Conservation (phyloP, 768 basidiomycete genomes). For the Vishniacozyma victoriae region DNA sequence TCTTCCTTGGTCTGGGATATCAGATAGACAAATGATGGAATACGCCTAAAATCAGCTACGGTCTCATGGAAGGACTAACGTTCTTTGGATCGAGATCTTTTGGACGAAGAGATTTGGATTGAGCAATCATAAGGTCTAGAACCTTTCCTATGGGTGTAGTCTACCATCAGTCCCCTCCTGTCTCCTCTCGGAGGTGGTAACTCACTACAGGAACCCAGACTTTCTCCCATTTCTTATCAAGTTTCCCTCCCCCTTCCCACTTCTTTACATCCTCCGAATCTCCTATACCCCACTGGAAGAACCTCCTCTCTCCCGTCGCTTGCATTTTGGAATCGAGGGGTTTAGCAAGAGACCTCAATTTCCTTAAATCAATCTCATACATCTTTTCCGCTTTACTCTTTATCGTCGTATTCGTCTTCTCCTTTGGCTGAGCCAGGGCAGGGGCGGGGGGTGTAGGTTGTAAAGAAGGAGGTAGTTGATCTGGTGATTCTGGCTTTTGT, state of each 20-base stretch:
- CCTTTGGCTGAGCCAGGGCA: no score
- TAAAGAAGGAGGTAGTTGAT: slow-evolving; percentile 3
- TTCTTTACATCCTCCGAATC: background rate
- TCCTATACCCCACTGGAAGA: slow-evolving; percentile 29
- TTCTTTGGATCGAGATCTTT: slow-evolving; percentile 10
- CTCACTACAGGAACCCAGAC: slow-evolving; percentile 25
- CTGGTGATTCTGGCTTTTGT: background rate
- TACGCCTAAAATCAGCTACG: no score
- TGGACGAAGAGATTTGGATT: slow-evolving; percentile 7
- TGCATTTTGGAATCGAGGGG: slow-evolving; percentile 8
- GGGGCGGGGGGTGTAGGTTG: background rate
- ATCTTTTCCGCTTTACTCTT: slow-evolving; percentile 33
- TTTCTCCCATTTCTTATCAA: slow-evolving; percentile 17
- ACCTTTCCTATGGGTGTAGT: slow-evolving; percentile 25
- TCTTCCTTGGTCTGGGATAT: no score
- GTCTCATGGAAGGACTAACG: no score
- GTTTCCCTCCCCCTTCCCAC: slow-evolving; percentile 18
- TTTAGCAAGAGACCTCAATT: slow-evolving; percentile 16
- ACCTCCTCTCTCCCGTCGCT: slow-evolving; percentile 7
- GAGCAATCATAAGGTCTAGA: slow-evolving; percentile 21
- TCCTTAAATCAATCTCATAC: slow-evolving; percentile 31
- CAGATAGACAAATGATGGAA: background rate
- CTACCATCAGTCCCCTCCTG: slow-evolving; percentile 12
- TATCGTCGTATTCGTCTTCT: background rate
- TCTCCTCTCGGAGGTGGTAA: background rate